A percentile compares a stretch with the other conserved stretches of the same genome.
Evolutionary conservation across 2,329 filamentous ascomycete species (phyloP).

Genomic region (Sporothrix luriei): DNA sequence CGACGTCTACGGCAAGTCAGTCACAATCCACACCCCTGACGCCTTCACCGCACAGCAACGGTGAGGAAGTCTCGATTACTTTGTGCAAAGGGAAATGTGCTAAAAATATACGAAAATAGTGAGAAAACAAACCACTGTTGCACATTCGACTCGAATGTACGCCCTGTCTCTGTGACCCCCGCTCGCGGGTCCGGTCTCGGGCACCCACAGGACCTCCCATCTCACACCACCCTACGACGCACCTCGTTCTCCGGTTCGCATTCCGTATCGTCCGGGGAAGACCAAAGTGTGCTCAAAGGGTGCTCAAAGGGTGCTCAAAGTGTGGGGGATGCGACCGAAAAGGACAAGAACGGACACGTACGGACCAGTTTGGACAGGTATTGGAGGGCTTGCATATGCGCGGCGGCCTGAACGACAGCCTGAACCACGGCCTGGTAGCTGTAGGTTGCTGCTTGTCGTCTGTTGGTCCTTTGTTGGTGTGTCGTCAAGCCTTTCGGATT

Average conservation of each 20-base stretch:
- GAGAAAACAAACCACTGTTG: neutral
- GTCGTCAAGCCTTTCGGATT: too few species aligned
- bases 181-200: slow-evolving; percentile 4
- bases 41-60: neutral
- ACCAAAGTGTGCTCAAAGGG: too few species aligned
- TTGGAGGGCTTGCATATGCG: slow-evolving; percentile 8
- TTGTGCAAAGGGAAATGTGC: neutral
- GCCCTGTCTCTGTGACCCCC: neutral
- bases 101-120: too few species aligned
- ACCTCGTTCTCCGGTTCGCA: neutral
- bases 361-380: neutral
- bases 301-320: too few species aligned
- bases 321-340: slow-evolving; percentile 6
- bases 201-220: neutral
- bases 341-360: neutral
- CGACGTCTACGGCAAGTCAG: too few species aligned
- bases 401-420: neutral
- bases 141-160: neutral
- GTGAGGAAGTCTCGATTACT: neutral
- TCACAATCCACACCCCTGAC: neutral
- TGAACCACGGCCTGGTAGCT: neutral
- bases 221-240: neutral
- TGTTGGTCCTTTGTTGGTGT: too few species aligned
- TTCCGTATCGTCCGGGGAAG: neutral
- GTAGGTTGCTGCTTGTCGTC: neutral